These are phyloP conservation scores for Flaveria bidentis DNA, from an alignment of 129 eudicot genomes.

Conservation along the genomic window DNA sequence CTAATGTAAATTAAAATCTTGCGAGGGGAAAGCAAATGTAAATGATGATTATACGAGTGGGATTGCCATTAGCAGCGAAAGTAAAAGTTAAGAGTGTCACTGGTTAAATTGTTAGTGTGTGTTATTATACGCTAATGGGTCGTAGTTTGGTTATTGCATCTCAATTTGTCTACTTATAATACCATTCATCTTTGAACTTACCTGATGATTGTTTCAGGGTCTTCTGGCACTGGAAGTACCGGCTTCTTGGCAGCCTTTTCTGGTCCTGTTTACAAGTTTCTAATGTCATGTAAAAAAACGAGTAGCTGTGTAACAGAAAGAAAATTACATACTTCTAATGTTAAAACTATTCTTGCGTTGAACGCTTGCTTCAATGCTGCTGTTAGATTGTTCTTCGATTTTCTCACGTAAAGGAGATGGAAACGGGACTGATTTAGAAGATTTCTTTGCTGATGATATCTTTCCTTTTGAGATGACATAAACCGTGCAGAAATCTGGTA, in stretches of 20 bases:
- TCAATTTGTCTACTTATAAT: no score
- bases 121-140: neutral
- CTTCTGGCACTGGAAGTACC: slow-evolving; percentile 27
- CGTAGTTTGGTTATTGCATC: neutral
- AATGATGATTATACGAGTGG: no score
- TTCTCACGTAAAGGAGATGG: slow-evolving; percentile 52
- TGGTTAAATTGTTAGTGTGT: no score
- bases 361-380: neutral
- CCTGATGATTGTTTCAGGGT: slow-evolving; percentile 32
- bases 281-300: slow-evolving; percentile 14
- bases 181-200: slow-evolving; percentile 3
- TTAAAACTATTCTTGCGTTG: slow-evolving; percentile 37
- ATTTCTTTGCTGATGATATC: slow-evolving; percentile 62
- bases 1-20: no score
- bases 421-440: slow-evolving; percentile 55
- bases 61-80: no score
- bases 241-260: slow-evolving; percentile 30
- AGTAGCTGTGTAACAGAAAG: slow-evolving; percentile 6
- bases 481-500: slow-evolving; percentile 80
- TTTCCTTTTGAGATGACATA: slow-evolving; percentile 77
- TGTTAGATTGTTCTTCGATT: slow-evolving; percentile 35
- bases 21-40: no score
- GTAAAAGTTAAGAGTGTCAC: no score
- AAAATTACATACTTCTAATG: slow-evolving; percentile 35
- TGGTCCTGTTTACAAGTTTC: slow-evolving; percentile 35